Base-by-base conservation (phyloP, 768 basidiomycete genomes). In the Cyathus striatus region DNA sequence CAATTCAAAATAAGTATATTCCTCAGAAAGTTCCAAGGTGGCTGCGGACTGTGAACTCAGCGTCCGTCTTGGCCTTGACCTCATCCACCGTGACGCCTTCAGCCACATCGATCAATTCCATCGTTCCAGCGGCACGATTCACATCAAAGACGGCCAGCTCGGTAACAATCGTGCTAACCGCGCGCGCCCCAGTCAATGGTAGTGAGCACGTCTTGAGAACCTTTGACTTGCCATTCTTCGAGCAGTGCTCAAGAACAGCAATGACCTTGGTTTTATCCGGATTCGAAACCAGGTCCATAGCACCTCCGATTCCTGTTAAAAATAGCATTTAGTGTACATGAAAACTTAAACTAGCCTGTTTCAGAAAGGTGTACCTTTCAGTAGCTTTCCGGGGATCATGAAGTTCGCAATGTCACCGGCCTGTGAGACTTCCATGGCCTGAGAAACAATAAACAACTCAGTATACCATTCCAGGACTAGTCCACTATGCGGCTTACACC, bases 231-330 rank as follows among this genome's bases (percentile, higher is more conserved):
- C 92, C 94, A 54, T 90, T 83, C 66, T 90, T 92, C 35, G 90
- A 85, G 56, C 80, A 79, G 64, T 95, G 93, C 55, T 96, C 93
- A 78, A 91, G 87, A 23, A 90, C 76, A 5, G 75, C 90, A 43
- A 95, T 89, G 47, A 93, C 85, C 63, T 86, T 94, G 32, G 94
- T 97, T 64, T 85, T 84, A 63, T 95, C 91, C 1, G 93, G 94
- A 66, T 95, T 96, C 45, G 93, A 95, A 44, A 92, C 91, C 38
- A 94, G 80, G 59, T 95, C 92, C 91, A 94, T 94, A 9, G 93
- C 93, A 40, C 93, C 94, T 10, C 94, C 94, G 58, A 96, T 94
- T 32, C 90, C 89, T 86, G 55, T 40, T 14, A 44, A 45, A n/a
- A 16, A 13, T 38, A 18, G 27, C 22, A 30, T 7, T 30, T 9